These are phyloP conservation scores for Cerioporus squamosus DNA, from an alignment of 1,284 basidiomycete genomes.

Conservation along the genomic window DNA sequence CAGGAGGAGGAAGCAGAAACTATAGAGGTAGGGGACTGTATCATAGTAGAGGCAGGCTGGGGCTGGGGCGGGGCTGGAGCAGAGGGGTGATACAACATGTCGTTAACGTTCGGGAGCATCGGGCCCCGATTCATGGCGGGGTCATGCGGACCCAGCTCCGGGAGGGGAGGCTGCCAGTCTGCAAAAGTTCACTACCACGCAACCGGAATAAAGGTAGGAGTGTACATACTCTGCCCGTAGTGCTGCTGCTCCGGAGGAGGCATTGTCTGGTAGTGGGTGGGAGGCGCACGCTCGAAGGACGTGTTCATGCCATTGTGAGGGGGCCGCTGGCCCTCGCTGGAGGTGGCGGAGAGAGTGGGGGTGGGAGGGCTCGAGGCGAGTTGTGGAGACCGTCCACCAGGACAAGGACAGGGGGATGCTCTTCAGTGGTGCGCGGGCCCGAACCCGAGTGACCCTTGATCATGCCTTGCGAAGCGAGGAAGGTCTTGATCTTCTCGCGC, in stretches of 20 bases:
- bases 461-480: constrained; percentile 80
- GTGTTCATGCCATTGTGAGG: constrained; percentile 35
- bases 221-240: constrained; percentile 37
- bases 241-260: constrained; percentile 30
- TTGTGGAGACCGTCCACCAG: constrained; percentile 52
- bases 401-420: constrained; percentile 58
- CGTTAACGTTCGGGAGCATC: constrained; percentile 41
- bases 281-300: constrained; percentile 48
- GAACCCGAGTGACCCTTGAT: constrained; percentile 82
- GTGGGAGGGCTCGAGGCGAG: constrained; percentile 57
- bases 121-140: constrained; percentile 39
- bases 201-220: constrained; percentile 23
- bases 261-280: constrained; percentile 32
- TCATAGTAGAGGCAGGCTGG: constrained; percentile 38
- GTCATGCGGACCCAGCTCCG: constrained; percentile 42
- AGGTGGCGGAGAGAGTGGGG: constrained; percentile 51
- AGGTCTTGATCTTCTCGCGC: constrained; percentile 76
- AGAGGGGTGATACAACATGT: constrained; percentile 42
- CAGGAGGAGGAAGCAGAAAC: constrained; percentile 45
- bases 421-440: constrained; percentile 56
- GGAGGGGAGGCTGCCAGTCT: constrained; percentile 40
- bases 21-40: constrained; percentile 40
- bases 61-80: constrained; percentile 33
- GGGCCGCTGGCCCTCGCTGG: constrained; percentile 46
- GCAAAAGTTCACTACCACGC: constrained; percentile 34